Evolutionary conservation across 768 basidiomycete genomes (phyloP).

Genomic region (Hericium coralloides): DNA sequence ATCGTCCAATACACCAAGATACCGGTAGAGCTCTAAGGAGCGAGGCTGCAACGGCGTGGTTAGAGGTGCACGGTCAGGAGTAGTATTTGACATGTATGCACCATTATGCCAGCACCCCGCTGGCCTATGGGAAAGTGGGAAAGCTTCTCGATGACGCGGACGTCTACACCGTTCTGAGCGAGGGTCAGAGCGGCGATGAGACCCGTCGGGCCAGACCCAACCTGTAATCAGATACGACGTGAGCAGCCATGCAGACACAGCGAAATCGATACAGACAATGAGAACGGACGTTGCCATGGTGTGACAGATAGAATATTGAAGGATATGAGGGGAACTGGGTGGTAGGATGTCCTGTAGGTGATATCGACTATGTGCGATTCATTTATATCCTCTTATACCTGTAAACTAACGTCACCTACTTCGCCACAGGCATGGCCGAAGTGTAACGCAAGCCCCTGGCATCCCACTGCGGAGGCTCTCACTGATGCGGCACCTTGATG

Average conservation of each 20-base stretch:
- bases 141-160: conserved; percentile 6
- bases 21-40: conserved; percentile 1
- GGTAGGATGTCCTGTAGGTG: too few species aligned
- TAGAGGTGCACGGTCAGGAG: neutral
- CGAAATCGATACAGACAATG: too few species aligned
- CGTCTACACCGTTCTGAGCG: conserved; percentile 2
- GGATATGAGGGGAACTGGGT: too few species aligned
- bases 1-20: neutral
- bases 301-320: too few species aligned
- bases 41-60: neutral
- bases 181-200: conserved; percentile 3
- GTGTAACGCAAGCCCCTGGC: too few species aligned
- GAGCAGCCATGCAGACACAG: neutral
- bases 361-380: too few species aligned
- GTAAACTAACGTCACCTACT: too few species aligned
- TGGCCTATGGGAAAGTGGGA: neutral
- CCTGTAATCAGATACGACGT: neutral
- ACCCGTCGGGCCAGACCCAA: conserved; percentile 5
- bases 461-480: too few species aligned
- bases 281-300: too few species aligned
- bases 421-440: too few species aligned
- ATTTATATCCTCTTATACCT: too few species aligned
- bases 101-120: conserved; percentile 3
- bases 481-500: too few species aligned
- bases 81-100: neutral